Percentiles rank a stretch among this genome's conserved stretches.
Conservation (phyloP, 768 basidiomycete genomes). For the Clitopilus passeckerianus region DNA sequence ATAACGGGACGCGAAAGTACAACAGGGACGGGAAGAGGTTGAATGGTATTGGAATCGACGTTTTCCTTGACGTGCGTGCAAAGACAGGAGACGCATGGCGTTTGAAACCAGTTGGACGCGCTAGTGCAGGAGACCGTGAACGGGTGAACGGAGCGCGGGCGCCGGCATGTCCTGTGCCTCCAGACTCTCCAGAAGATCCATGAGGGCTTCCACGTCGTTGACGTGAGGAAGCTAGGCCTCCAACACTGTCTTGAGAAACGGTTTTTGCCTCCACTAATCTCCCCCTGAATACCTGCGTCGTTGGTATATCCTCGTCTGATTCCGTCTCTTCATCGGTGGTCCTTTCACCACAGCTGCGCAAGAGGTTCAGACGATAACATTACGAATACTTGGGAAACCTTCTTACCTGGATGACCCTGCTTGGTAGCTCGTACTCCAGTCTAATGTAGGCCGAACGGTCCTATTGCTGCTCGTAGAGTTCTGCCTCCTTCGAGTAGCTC, state of each 20-base stretch:
- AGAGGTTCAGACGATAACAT: background rate
- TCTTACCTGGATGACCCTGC: constrained; percentile 77
- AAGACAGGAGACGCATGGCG: constrained; percentile 38
- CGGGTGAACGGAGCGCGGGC: constrained; percentile 55
- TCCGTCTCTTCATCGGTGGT: constrained; percentile 40
- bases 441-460: constrained; percentile 32
- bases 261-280: constrained; percentile 13
- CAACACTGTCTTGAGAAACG: constrained; percentile 17
- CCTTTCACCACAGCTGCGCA: background rate
- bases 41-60: constrained; percentile 15
- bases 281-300: background rate
- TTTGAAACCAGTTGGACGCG: constrained; percentile 20
- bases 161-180: constrained; percentile 22
- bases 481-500: constrained; percentile 28
- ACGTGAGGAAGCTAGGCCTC: constrained; percentile 20
- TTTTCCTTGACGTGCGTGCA: constrained; percentile 35
- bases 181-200: constrained; percentile 36
- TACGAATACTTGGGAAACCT: background rate
- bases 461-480: constrained; percentile 22
- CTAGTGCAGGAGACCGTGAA: constrained; percentile 62
- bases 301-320: constrained; percentile 41
- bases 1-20: constrained; percentile 38
- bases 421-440: constrained; percentile 85
- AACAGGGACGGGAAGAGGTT: constrained; percentile 45
- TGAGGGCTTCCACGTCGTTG: constrained; percentile 24